phyloP scores from a whole-genome alignment of 2,329 filamentous ascomycete species.

The Exophiala spinifera region DNA sequence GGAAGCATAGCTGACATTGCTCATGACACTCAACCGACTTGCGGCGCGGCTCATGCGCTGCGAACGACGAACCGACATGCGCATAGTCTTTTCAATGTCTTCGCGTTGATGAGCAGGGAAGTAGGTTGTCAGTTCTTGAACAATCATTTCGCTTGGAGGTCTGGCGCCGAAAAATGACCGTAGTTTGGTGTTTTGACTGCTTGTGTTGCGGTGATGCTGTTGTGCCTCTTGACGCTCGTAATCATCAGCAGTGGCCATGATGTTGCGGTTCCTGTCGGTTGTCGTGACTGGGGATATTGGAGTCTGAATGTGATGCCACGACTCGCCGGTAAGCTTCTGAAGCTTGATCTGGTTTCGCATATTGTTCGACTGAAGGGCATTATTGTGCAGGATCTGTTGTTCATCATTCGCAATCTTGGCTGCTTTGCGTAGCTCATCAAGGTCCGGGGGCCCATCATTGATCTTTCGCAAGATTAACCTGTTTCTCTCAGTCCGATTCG shows the following conservation, averaged over 20 bases:
- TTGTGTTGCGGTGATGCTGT: conserved; percentile 18
- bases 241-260: conserved; percentile 44
- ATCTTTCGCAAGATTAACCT: conserved; percentile 88
- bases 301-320: conserved; percentile 78
- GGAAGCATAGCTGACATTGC: conserved; percentile 88
- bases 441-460: conserved; percentile 84
- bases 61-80: conserved; percentile 85
- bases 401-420: conserved; percentile 89
- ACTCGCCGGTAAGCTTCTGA: conserved; percentile 83
- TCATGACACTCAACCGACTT: conserved; percentile 88
- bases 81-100: conserved; percentile 92
- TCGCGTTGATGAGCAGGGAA: conserved; percentile 94
- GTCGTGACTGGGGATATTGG: conserved; percentile 70
- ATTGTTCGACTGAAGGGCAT: conserved; percentile 60
- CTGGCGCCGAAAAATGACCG: conserved; percentile 80
- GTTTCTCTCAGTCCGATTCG: conserved; percentile 79
- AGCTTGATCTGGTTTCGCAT: conserved; percentile 82
- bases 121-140: conserved; percentile 92
- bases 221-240: conserved; percentile 42
- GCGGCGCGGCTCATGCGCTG: conserved; percentile 88
- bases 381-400: conserved; percentile 67
- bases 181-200: conserved; percentile 37
- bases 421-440: conserved; percentile 80
- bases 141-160: conserved; percentile 94
- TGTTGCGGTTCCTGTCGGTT: conserved; percentile 36